phyloP scores from a whole-genome alignment of 352 stramenopile genomes.

The Globisporangium lucens region DNA sequence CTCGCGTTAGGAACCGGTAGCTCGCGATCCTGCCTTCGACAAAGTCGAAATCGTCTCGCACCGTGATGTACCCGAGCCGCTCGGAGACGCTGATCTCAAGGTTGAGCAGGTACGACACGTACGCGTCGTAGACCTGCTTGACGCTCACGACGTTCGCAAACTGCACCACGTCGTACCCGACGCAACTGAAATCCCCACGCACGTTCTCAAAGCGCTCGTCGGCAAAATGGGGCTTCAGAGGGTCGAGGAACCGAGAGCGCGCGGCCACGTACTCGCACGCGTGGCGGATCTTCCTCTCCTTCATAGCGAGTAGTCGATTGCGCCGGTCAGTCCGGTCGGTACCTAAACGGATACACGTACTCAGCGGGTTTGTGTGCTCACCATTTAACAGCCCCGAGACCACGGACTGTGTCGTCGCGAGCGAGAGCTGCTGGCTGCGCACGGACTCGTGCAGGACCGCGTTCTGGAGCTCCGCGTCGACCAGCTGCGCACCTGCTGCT shows the following conservation, averaged over 20 bases:
- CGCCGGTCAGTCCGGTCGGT: conserved; percentile 26
- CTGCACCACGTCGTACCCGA: conserved; percentile 38
- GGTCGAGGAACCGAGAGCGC: conserved; percentile 40
- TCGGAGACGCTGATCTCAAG: conserved; percentile 41
- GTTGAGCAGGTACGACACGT: conserved; percentile 36
- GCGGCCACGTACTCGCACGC: conserved; percentile 35
- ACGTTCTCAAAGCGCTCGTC: conserved; percentile 45
- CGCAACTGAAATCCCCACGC: conserved; percentile 35
- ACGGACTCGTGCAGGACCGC: conserved; percentile 27
- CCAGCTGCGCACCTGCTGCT: conserved; percentile 6
- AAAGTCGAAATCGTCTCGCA: conserved; percentile 22
- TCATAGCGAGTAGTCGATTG: conserved; percentile 28
- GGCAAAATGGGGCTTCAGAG: conserved; percentile 28
- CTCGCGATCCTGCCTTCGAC: conserved; percentile 27
- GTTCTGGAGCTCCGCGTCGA: conserved; percentile 27
- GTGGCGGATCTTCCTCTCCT: conserved; percentile 34
- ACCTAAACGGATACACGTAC: conserved; percentile 43
- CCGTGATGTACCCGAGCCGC: conserved; percentile 12
- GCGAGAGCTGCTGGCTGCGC: conserved; percentile 29
- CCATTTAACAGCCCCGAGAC: conserved; percentile 29
- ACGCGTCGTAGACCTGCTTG: conserved; percentile 34
- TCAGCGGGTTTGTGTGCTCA: conserved; percentile 24
- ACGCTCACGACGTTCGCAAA: conserved; percentile 27
- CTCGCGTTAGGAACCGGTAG: conserved; percentile 20
- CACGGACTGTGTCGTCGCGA: conserved; percentile 33